Percentiles rank a stretch among this genome's conserved stretches.
phyloP scores from a whole-genome alignment of 768 basidiomycete genomes.

The Trametes maxima region DNA sequence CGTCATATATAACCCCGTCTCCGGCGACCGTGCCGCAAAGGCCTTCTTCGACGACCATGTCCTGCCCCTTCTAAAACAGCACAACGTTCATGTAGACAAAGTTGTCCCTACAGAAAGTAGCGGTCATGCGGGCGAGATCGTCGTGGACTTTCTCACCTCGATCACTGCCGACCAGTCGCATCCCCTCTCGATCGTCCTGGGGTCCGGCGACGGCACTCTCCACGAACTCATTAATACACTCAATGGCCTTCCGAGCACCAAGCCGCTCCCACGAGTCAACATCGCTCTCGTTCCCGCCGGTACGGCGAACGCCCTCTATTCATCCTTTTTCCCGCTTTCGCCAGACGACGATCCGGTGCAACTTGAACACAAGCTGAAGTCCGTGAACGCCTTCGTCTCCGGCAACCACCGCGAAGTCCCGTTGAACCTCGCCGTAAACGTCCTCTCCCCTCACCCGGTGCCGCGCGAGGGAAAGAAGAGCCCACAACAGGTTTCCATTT shows the following conservation, averaged over 20 bases:
- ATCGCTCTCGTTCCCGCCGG: conserved; percentile 72
- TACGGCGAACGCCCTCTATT: conserved; percentile 92
- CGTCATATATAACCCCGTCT: conserved; percentile 76
- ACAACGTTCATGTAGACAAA: conserved; percentile 42
- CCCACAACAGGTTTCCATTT: conserved; percentile 38
- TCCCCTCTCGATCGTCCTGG: conserved; percentile 54
- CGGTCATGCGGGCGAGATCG: conserved; percentile 56
- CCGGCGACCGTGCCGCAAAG: conserved; percentile 60
- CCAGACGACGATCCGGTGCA: conserved; percentile 29
- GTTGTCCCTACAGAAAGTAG: conserved; percentile 50
- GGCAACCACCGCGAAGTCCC: conserved; percentile 31
- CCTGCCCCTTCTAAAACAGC: conserved; percentile 58
- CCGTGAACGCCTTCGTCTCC: conserved; percentile 54
- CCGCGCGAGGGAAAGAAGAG: conserved; percentile 18
- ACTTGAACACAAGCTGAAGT: conserved; percentile 59
- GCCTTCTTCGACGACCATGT: conserved; percentile 62
- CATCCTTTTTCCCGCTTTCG: conserved; percentile 67
- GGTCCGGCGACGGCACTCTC: conserved; percentile 90
- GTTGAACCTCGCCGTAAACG: conserved; percentile 58
- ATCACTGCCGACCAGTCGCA: conserved; percentile 25
- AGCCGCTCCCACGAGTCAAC: conserved; percentile 32
- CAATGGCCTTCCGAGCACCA: conserved; percentile 9
- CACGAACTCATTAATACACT: conserved; percentile 83
- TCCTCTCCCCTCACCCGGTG: conserved; percentile 39
- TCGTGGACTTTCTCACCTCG: conserved; percentile 43